Percentiles rank a stretch among this genome's conserved stretches.
Conservation (phyloP, 1,284 basidiomycete species). For the Caloboletus inedulis region DNA sequence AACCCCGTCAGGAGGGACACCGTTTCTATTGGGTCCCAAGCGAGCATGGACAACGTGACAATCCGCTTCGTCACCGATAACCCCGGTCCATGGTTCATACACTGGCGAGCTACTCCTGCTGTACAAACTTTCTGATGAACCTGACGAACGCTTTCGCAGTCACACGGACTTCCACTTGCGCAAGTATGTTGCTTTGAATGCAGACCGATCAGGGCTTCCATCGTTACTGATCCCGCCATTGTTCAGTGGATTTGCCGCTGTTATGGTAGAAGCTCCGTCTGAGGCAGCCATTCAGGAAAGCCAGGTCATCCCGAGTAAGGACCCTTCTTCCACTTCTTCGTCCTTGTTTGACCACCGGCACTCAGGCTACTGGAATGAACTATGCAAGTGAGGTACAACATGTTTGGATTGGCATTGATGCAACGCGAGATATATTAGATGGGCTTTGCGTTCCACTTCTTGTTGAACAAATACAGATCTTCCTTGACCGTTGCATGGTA, state of each 20-base stretch:
- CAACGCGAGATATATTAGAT: not conserved
- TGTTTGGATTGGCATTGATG: not conserved
- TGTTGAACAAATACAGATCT: not conserved
- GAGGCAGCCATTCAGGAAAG: slow-evolving; percentile 15
- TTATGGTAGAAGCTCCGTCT: slow-evolving; percentile 20
- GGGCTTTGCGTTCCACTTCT: slow-evolving; percentile 1
- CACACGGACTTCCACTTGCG: slow-evolving; percentile 32
- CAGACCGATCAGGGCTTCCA: not conserved
- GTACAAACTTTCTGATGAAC: not conserved
- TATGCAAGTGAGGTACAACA: slow-evolving; percentile 15
- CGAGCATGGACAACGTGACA: slow-evolving; percentile 28
- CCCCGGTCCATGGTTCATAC: slow-evolving; percentile 30
- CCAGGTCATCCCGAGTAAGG: slow-evolving; percentile 13
- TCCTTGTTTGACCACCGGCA: not conserved
- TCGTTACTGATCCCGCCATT: not conserved
- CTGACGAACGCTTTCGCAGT: slow-evolving; percentile 8
- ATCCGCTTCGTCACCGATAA: slow-evolving; percentile 35
- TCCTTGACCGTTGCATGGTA: not conserved
- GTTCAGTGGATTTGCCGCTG: slow-evolving; percentile 20
- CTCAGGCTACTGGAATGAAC: slow-evolving; percentile 18
- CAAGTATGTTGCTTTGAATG: slow-evolving; percentile 10
- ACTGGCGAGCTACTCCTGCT: slow-evolving; percentile 14
- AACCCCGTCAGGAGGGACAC: slow-evolving; percentile 28
- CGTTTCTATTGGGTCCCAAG: slow-evolving; percentile 24
- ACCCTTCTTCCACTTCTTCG: not conserved